Percentiles rank a stretch among this genome's conserved stretches.
phyloP scores from a whole-genome alignment of 2,329 filamentous ascomycete species.

The Talaromyces funiculosus region DNA sequence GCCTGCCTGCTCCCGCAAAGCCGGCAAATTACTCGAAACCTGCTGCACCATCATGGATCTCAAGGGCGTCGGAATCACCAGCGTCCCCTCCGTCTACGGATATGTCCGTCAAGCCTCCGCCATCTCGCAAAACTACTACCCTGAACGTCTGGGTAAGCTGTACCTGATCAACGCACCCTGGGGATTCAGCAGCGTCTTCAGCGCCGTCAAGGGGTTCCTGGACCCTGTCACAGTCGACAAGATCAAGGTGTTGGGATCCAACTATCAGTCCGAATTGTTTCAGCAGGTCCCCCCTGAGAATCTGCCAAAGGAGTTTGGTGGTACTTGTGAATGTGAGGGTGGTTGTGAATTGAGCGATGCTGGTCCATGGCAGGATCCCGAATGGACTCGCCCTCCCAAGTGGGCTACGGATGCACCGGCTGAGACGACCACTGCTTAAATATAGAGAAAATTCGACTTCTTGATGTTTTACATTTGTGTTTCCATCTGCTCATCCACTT shows the following conservation, averaged over 20 bases:
- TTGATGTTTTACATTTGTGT: neutral
- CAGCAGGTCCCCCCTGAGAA: constrained; percentile 84
- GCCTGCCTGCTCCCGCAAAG: constrained; percentile 90
- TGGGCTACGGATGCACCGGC: constrained; percentile 28
- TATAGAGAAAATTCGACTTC: constrained; percentile 2
- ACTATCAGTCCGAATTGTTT: constrained; percentile 79
- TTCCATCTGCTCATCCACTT: neutral
- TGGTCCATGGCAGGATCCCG: constrained; percentile 68
- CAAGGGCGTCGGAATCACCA: constrained; percentile 83
- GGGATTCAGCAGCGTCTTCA: constrained; percentile 85
- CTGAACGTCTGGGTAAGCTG: constrained; percentile 89
- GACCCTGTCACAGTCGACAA: constrained; percentile 95
- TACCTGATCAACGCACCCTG: constrained; percentile 98
- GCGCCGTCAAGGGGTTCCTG: constrained; percentile 83
- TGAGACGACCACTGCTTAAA: constrained; percentile 6
- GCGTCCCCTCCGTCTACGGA: constrained; percentile 75
- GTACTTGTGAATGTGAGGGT: constrained; percentile 71
- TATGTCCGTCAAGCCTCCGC: constrained; percentile 80
- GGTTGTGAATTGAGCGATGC: constrained; percentile 83
- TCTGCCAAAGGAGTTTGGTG: constrained; percentile 80
- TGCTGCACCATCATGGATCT: constrained; percentile 98
- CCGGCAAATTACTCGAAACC: constrained; percentile 84
- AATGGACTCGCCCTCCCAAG: constrained; percentile 42
- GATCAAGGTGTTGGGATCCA: constrained; percentile 80
- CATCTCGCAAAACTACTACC: constrained; percentile 98